These are phyloP conservation scores for Helicostylum pulchrum DNA, from an alignment of 192 early-diverging fungal genomes.

Conservation along the genomic window DNA sequence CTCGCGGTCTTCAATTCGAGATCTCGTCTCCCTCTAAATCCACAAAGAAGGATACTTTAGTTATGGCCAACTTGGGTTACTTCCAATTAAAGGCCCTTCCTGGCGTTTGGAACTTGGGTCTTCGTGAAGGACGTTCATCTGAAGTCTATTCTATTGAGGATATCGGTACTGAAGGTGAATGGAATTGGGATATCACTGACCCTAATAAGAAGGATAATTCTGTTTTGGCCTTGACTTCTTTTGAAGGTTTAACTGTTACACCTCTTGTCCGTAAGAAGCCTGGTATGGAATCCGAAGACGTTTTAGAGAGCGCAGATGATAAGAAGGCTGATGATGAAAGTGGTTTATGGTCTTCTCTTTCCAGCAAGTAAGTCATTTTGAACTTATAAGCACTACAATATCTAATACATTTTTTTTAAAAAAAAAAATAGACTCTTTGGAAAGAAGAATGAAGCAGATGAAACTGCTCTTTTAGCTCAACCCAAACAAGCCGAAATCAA, in stretches of 20 bases:
- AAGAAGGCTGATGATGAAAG: constrained; percentile 26
- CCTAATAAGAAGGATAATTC: constrained; percentile 1
- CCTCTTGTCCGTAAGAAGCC: constrained; percentile 75
- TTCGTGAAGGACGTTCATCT: constrained; percentile 78
- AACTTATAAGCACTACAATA: constrained; percentile 10
- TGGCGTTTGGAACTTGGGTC: constrained; percentile 78
- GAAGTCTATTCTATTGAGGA: constrained; percentile 75
- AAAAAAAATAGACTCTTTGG: constrained; percentile 16
- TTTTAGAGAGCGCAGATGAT: constrained; percentile 47
- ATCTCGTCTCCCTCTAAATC: constrained; percentile 65
- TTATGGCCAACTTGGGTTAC: constrained; percentile 99
- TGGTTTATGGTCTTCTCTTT: constrained; percentile 61
- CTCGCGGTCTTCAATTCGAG: constrained; percentile 87
- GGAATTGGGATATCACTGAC: background rate
- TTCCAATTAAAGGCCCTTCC: constrained; percentile 93
- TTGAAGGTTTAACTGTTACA: constrained; percentile 80
- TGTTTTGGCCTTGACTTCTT: constrained; percentile 37
- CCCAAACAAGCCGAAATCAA: constrained; percentile 68
- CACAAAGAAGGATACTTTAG: constrained; percentile 83
- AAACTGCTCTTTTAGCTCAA: constrained; percentile 19
- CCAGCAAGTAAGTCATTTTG: constrained; percentile 46
- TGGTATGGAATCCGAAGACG: constrained; percentile 76
- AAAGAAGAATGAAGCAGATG: constrained; percentile 1
- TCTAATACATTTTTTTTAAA: background rate
- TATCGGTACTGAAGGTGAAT: constrained; percentile 50